These are phyloP conservation scores for Russula lepida DNA, from an alignment of 768 basidiomycete species.

Conservation along the genomic window DNA sequence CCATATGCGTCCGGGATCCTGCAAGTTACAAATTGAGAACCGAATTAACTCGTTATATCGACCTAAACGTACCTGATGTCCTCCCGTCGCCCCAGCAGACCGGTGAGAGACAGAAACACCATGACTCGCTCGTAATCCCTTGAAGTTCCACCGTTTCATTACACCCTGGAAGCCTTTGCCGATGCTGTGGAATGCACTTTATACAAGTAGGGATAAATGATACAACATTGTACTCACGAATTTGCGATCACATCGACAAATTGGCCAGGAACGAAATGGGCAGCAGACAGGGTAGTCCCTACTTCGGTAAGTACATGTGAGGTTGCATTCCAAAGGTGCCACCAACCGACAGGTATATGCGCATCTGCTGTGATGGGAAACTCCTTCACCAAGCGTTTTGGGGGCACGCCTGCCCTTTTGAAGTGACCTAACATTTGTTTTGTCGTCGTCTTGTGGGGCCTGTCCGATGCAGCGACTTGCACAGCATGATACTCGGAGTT, in stretches of 20 bases:
- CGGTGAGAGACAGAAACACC: conserved; percentile 95
- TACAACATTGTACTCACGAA: conserved; percentile 50
- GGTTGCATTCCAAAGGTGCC: not conserved
- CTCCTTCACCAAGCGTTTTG: conserved; percentile 81
- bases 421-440: conserved; percentile 87
- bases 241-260: conserved; percentile 86
- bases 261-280: conserved; percentile 97
- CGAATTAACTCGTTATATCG: not conserved
- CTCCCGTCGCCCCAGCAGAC: conserved; percentile 86
- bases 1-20: conserved; percentile 95
- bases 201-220: not conserved
- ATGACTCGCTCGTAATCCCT: conserved; percentile 86
- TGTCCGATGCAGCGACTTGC: conserved; percentile 82
- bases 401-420: conserved; percentile 65
- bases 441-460: conserved; percentile 60
- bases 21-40: conserved; percentile 7
- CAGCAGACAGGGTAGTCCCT: conserved; percentile 86
- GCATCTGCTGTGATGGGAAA: conserved; percentile 87
- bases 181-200: conserved; percentile 43
- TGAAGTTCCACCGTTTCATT: conserved; percentile 96
- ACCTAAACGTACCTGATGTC: conserved; percentile 66
- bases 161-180: conserved; percentile 96
- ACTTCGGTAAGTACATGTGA: not conserved
- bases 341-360: conserved; percentile 78
- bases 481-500: conserved; percentile 82